These are phyloP conservation scores for Xerocomellus amylosporus DNA, from an alignment of 768 basidiomycete species.

Conservation along the genomic window DNA sequence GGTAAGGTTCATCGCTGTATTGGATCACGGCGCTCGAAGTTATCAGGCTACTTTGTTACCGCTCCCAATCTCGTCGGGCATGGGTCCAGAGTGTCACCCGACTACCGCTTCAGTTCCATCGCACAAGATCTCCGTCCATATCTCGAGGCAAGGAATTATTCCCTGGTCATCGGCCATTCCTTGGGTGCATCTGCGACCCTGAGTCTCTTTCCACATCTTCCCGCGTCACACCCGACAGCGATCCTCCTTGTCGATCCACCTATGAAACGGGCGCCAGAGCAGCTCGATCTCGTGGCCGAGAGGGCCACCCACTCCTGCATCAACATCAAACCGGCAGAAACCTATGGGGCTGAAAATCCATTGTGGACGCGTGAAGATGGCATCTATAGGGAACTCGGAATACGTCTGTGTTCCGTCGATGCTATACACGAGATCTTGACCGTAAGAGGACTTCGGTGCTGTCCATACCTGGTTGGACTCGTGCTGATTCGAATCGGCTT, in stretches of 20 bases:
- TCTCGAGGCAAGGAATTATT: conserved; percentile 8
- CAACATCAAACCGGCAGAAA: background rate
- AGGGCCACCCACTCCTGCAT: background rate
- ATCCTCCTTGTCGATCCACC: conserved; percentile 21
- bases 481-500: background rate
- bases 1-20: conserved; percentile 2
- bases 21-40: background rate
- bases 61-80: conserved; percentile 26
- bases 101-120: conserved; percentile 14
- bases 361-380: conserved; percentile 15
- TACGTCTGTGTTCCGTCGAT: conserved; percentile 10
- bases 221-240: conserved; percentile 6
- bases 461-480: background rate
- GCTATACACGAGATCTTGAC: background rate
- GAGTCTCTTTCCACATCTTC: conserved; percentile 12
- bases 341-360: conserved; percentile 1
- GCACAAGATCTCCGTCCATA: conserved; percentile 19
- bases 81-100: conserved; percentile 4
- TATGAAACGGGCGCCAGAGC: background rate
- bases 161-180: conserved; percentile 22
- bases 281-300: background rate
- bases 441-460: background rate
- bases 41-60: conserved; percentile 21
- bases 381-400: conserved; percentile 7
- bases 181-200: conserved; percentile 5